These are phyloP conservation scores for Friedmanniomyces endolithicus DNA, from an alignment of 495 filamentous ascomycete genomes.

Conservation along the genomic window DNA sequence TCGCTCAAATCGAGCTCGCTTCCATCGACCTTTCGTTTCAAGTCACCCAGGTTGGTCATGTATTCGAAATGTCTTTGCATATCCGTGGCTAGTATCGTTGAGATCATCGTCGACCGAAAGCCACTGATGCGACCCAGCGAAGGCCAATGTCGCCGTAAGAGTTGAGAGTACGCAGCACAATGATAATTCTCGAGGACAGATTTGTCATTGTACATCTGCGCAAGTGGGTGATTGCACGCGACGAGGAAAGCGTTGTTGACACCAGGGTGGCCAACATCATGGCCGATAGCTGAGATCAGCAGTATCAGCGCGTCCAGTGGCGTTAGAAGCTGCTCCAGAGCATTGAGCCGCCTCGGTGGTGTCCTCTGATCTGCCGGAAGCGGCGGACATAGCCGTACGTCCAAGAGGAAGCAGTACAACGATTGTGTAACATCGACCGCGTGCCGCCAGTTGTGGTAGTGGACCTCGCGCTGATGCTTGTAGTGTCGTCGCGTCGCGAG, in stretches of 20 bases:
- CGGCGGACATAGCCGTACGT: conserved; percentile 62
- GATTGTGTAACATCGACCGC: conserved; percentile 94
- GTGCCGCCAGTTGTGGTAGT: conserved; percentile 98
- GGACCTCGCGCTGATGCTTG: conserved; percentile 78
- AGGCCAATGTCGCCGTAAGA: conserved; percentile 87
- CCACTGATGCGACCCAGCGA: conserved; percentile 57
- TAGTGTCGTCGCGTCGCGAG: conserved; percentile 63
- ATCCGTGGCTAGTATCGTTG: conserved; percentile 87
- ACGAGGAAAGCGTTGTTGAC: conserved; percentile 97
- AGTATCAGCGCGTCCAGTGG: conserved; percentile 84
- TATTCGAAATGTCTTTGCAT: conserved; percentile 96
- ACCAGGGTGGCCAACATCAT: conserved; percentile 93
- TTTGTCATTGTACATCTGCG: conserved; percentile 95
- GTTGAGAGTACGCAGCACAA: conserved; percentile 93
- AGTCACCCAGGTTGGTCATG: conserved; percentile 65
- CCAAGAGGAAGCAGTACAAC: conserved; percentile 79
- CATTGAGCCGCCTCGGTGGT: conserved; percentile 31
- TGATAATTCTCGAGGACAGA: conserved; percentile 97
- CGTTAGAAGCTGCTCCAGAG: conserved; percentile 56
- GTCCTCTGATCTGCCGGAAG: conserved; percentile 35
- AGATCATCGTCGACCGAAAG: conserved; percentile 84
- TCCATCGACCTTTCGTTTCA: conserved; percentile 62
- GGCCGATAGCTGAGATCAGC: conserved; percentile 86
- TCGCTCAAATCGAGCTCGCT: conserved; percentile 45
- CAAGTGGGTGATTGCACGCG: conserved; percentile 81